These are phyloP conservation scores for Ophiostoma sp. DNA, from an alignment of 2,329 filamentous ascomycete genomes.

Conservation along the genomic window DNA sequence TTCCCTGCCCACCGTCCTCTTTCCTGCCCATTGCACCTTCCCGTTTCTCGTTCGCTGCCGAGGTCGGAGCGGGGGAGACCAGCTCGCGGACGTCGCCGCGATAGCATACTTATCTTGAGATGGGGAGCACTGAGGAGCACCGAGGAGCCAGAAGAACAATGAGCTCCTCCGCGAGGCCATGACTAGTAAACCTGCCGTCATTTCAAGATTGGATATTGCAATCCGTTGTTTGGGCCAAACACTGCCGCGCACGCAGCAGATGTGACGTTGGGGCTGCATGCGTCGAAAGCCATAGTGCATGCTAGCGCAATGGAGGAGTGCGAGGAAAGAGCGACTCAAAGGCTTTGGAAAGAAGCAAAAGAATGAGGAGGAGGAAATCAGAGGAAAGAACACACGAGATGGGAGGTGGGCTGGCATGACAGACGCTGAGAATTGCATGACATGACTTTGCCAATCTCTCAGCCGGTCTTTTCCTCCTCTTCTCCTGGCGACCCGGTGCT, in stretches of 20 bases:
- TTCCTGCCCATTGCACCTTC: neutral
- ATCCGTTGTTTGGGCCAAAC: conserved; percentile 16
- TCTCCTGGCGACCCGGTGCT: neutral
- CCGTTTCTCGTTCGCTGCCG: conserved; percentile 11
- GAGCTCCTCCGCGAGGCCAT: neutral
- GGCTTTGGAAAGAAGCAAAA: neutral
- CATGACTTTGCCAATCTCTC: neutral
- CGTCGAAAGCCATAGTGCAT: neutral
- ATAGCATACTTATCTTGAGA: neutral
- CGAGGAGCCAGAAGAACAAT: neutral
- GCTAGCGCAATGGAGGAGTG: neutral
- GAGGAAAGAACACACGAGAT: neutral
- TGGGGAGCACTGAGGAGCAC: neutral
- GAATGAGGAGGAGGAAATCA: neutral
- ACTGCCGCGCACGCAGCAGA: conserved; percentile 3
- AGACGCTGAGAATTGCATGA: neutral
- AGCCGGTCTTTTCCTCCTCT: neutral
- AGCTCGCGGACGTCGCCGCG: conserved; percentile 16
- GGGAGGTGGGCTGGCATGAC: conserved; percentile 1
- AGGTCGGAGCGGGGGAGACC: conserved; percentile 21
- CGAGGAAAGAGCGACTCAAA: neutral
- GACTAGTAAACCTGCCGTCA: conserved; percentile 15
- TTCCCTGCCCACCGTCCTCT: neutral
- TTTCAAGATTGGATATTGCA: conserved; percentile 25
- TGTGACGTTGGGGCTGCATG: conserved; percentile 11